Base-by-base conservation (phyloP, 2,329 filamentous ascomycete species). In the Metarhizium sp. region DNA sequence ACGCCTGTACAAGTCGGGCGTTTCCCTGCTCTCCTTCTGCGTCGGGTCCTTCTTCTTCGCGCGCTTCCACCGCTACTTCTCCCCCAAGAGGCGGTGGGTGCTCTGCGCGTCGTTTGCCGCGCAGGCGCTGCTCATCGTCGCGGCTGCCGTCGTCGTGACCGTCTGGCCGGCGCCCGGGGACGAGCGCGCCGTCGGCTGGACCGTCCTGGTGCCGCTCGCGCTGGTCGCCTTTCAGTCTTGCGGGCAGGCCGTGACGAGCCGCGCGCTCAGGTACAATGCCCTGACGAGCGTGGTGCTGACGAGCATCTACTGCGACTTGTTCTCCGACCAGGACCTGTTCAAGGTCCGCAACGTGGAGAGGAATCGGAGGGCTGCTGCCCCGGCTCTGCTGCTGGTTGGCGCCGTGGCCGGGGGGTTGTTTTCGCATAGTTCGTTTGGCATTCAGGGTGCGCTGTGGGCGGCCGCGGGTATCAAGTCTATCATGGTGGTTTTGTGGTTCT, bases 201-300 rank as follows among this genome's bases (percentile, higher is more conserved):
- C 76, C 4, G 81, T 87, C 3, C 73, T 87, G 10, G 71, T 87
- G 0, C 87, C 88, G 0, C 77, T 92, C 48, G 82, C 80, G 1
- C 72, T 90, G 7, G 77, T 91, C 6, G 86, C 87, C 2, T 89
- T 92, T 63, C 88, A 92, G 72, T 85, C 83, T 59, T 86, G 85
- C 54, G 89, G 88, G 0, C 88, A 92, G 67, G 87, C 88, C 1
- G 84, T 91, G n/a, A 81, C 82, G 0, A 89, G 85, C 62, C 74
- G 88, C 3, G 83, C 86, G 0, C 69, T 92, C 57, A 79, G 84
- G 62, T 86, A 85, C 65, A 84, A 83, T 56, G 82, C 84, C 2
- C 72, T 92, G 20, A 91, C 88, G 0, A 90, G 86, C 58, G 88
- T 91, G 16, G 89, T 92, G 3, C 70, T 94, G 57, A 92, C 89